Percentiles rank a stretch among this genome's conserved stretches.
Conservation (phyloP, 495 filamentous ascomycete species). For the Lasiosphaeria hispida region DNA sequence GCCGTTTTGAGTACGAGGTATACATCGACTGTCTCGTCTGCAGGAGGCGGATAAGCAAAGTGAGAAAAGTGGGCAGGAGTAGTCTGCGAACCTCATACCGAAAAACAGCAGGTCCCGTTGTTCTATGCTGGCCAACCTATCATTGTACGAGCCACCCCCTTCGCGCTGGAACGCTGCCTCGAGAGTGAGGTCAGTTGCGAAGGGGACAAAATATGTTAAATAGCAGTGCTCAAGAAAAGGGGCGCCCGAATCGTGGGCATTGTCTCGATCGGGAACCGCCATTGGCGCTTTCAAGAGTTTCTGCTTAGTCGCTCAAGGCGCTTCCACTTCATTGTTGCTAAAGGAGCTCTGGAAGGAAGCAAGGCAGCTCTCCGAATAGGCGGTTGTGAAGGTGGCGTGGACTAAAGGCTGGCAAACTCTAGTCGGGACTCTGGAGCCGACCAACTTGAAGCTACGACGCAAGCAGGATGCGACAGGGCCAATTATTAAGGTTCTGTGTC, state of each 20-base stretch:
- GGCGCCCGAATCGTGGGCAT: constrained; percentile 13
- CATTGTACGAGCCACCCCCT: constrained; percentile 37
- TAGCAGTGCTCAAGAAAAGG: constrained; percentile 71
- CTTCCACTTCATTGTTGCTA: too few relatives aligned
- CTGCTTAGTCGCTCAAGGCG: too few relatives aligned
- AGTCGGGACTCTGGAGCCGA: too few relatives aligned
- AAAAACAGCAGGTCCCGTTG: constrained; percentile 58
- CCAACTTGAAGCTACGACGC: too few relatives aligned
- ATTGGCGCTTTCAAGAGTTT: constrained; percentile 9
- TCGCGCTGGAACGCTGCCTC: constrained; percentile 51
- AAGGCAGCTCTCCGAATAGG: too few relatives aligned
- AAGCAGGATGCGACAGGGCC: too few relatives aligned
- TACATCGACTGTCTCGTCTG: constrained; percentile 76
- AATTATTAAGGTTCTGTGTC: too few relatives aligned
- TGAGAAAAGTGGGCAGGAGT: constrained; percentile 40
- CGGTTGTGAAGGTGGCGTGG: too few relatives aligned
- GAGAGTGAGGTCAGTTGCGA: constrained; percentile 63
- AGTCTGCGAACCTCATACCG: constrained; percentile 54
- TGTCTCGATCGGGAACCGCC: constrained; percentile 17
- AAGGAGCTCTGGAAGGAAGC: too few relatives aligned
- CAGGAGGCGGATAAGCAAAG: constrained; percentile 59
- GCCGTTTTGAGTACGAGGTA: constrained; percentile 71
- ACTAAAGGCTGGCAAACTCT: too few relatives aligned
- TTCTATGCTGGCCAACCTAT: constrained; percentile 47
- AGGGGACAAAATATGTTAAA: constrained; percentile 75